Evolutionary conservation across 306 rosid genomes (phyloP), one percentile per base, ranked within the genome.

Genomic region (Clitoria ternatea): DNA sequence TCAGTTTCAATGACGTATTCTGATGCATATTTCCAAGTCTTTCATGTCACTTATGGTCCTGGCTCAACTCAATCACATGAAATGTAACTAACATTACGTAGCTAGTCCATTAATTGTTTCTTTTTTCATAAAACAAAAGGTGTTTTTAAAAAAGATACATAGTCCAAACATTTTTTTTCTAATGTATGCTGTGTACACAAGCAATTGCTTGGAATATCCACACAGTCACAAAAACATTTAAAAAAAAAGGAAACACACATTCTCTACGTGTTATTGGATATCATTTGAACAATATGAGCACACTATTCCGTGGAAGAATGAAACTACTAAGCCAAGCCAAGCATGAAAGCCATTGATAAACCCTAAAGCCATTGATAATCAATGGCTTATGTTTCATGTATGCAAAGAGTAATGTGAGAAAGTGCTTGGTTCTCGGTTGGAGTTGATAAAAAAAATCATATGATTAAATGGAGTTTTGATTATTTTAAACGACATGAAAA

Each of bases 51-150:
- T 61, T 1, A 2, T 39, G 52, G 52, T 29, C 37, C 64, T 48
- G 6, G 0, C 67, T 67, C 61, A 42, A 18, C 66, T 54, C 42
- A 70, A 54, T 69, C 59, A 57, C 68, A 48, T 66, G 57, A 40
- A 33, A 56, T 15, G 11, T 3, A 39, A 66, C 75, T 69, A 55
- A 37, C 73, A 73, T 69, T 77, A 69, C 80, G 77, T 40, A 61
- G 69, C 65, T 60, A 50, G 14, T 22, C 61, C 47, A 35, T 35
- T 17, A 33, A 61, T 72, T 37, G 39, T 75, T 43, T 49, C 73
- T 57, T 24, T 61, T 62, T 22, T 17, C 37, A 53, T 13, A 54
- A 77, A 62, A 56, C 40, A 24, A 30, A 82, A 77, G 75, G 27
- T 23, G 61, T 35, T 27, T 42, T 3, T 14, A 53, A 36, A 37